phyloP scores from a whole-genome alignment of 1,284 basidiomycete species.

The Rhodotorula sp. region DNA sequence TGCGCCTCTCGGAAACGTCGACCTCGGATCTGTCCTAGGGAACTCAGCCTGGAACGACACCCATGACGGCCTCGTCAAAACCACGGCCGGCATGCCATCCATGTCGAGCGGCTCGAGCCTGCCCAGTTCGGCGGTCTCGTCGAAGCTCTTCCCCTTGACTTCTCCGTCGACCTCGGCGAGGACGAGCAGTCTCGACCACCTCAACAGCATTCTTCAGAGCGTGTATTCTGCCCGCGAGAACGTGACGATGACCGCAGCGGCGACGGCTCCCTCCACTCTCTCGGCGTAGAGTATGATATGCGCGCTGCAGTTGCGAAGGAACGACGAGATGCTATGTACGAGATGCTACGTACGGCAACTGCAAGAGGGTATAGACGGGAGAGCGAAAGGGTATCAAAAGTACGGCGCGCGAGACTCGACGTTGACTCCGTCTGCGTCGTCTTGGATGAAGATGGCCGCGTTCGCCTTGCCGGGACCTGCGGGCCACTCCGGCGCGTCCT shows the following conservation, averaged over 20 bases:
- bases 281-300: no score
- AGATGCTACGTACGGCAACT: no score
- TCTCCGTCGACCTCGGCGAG: background rate
- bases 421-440: conserved; percentile 39
- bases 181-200: background rate
- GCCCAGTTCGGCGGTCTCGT: no score
- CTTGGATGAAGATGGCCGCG: conserved; percentile 54
- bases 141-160: no score
- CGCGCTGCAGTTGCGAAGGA: no score
- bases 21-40: conserved; percentile 9
- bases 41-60: conserved; percentile 26
- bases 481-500: conserved; percentile 42
- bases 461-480: conserved; percentile 48
- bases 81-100: background rate
- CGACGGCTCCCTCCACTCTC: background rate
- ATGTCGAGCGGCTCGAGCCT: background rate
- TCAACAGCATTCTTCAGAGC: background rate
- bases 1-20: conserved; percentile 23
- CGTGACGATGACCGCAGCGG: background rate
- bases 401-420: conserved; percentile 6
- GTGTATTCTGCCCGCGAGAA: background rate
- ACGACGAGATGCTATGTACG: no score
- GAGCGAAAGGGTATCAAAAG: conserved; percentile 2
- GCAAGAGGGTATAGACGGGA: background rate
- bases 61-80: background rate